Base-by-base conservation (phyloP, 164 flowering plant species). In the Vitis cinerea region DNA sequence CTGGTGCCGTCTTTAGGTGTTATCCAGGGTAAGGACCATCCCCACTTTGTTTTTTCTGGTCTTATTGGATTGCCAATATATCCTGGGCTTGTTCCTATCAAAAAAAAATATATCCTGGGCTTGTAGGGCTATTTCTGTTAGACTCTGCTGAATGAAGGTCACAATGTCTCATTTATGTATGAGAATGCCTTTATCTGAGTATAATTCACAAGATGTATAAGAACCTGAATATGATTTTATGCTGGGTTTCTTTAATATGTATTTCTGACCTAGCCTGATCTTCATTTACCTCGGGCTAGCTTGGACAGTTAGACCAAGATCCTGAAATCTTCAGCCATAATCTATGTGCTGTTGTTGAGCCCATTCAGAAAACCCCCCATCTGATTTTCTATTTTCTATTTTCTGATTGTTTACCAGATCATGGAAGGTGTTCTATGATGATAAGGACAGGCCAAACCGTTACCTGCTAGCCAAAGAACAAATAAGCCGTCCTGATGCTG, bases 381-480 rank as follows among this genome's bases (percentile, higher is more conserved):
- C 64, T 58, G 48, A 50, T 54, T 72, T 70, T 59, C 31, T 64
- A 50, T 54, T 72, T 70, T 59, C 31, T 64, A 11, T 50, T 68
- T 69, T 68, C 51, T 65, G 47, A 17, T 66, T 15, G 30, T 71
- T 30, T 58, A 16, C 61, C 78, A 93, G 99, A 51, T 61, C 79
- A 31, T 95, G 98, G 98, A 93, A 95, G 82, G 97, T 95, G 70
- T 95, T 95, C 77, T 91, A 86, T 77, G 99, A 95, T 77, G 97
- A 93, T 66, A 90, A 91, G 81, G 97, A 91, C 14, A 86, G 98
- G 70, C 92, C 86, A 59, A 80, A 80, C 65, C 72, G 99, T 44
- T 95, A 93, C 77, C 72, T 86, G 56, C 89, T 95, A n/a, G 98
- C 94, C 47, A 89, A 91, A 78, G 99, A 95, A 75, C 81, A 80